Base-by-base conservation (phyloP, 345 rosid genomes). In the Salix exigua region DNA sequence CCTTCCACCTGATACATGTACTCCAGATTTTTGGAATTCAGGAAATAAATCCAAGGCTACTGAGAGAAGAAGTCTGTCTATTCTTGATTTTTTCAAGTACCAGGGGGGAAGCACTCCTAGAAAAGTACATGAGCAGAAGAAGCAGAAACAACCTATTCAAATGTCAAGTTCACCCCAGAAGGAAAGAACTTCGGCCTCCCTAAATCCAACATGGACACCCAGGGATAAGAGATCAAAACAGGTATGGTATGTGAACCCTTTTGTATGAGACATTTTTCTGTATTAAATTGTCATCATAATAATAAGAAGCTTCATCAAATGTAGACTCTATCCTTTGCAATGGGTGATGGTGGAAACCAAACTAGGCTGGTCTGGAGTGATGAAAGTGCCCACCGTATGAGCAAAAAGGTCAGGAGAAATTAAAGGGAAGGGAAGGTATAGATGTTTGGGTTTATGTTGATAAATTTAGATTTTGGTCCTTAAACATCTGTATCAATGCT, bases 331-430 rank as follows among this genome's bases (percentile, higher is more conserved):
- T 85, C 96, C 69, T 94, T 78, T 73, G 81, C 85, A 62, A 81
- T 26, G 71, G 85, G 79, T 70, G 91, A 83, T 77, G 81, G 75
- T 76, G 93, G 90, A 79, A 78, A 85, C 73, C 97, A 92, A 83
- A 87, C 97, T 37, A 90, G 85, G 88, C 88, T 96, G 63, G 89
- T 96, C 48, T 94, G 98, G 97, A 87, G 83, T 40, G 85, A 89
- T 21, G 82, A 83, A 85, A 68, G 69, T 66, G 81, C 81, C 35
- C 75, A 79, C 30, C 73, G 61, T 65, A 68, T 38, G 44, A 82
- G 79, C 68, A 86, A 85, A 81, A 83, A 60, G 72, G 70, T 73
- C 16, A 77, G 78, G 63, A 75, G 51, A 21, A 66, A 80, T 46
- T 50, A 58, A 50, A 61, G 46, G 46, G n/a, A 73, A 14, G 53